These are phyloP conservation scores for Phytophthora citrophthora DNA, from an alignment of 352 stramenopile species.

Conservation along the genomic window DNA sequence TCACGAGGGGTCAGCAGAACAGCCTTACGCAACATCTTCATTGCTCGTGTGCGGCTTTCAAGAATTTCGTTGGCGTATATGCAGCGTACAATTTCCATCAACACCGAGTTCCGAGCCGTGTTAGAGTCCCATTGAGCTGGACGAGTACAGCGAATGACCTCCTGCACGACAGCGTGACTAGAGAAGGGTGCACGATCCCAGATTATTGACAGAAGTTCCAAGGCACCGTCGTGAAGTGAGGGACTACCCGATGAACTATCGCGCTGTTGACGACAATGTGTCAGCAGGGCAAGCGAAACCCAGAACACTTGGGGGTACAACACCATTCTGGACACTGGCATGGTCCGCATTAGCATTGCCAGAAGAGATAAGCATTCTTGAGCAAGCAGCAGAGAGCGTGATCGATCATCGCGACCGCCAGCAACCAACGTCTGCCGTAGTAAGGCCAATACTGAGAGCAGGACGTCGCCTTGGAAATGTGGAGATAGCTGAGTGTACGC, in stretches of 20 bases:
- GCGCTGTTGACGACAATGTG: constrained; percentile 43
- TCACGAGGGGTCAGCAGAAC: constrained; percentile 37
- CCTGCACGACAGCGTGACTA: constrained; percentile 43
- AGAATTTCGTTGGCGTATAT: constrained; percentile 18
- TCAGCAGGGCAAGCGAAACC: constrained; percentile 74
- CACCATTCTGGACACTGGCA: constrained; percentile 58
- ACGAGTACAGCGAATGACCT: constrained; percentile 57
- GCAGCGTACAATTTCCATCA: constrained; percentile 55
- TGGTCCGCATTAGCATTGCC: constrained; percentile 44
- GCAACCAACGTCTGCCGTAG: constrained; percentile 39
- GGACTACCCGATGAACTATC: constrained; percentile 5
- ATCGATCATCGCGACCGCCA: constrained; percentile 8
- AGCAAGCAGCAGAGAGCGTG: constrained; percentile 35
- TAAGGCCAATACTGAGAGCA: constrained; percentile 61
- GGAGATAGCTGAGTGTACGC: constrained; percentile 54
- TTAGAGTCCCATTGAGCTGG: constrained; percentile 49
- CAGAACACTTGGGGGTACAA: constrained; percentile 84
- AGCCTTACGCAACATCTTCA: constrained; percentile 28
- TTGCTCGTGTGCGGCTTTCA: constrained; percentile 17
- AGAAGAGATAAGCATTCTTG: constrained; percentile 55
- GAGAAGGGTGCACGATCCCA: constrained; percentile 55
- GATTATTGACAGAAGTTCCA: constrained; percentile 56
- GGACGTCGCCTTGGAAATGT: constrained; percentile 65
- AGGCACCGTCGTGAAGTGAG: constrained; percentile 31
- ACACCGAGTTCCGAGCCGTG: constrained; percentile 46